A percentile compares a stretch with the other conserved stretches of the same genome.
phyloP scores from a whole-genome alignment of 164 flowering plant genomes.

The Houttuynia cordata region DNA sequence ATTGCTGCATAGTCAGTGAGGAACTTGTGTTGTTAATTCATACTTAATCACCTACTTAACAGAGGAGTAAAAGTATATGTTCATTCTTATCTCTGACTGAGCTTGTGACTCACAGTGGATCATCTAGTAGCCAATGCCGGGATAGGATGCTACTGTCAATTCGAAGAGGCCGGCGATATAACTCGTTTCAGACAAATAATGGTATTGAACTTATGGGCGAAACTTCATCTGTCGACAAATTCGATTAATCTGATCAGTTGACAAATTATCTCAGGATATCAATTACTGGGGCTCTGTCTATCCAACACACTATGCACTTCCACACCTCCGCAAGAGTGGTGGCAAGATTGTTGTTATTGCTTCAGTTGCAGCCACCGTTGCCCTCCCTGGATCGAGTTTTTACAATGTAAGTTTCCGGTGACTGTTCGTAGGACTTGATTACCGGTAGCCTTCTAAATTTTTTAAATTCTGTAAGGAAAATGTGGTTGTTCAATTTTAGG shows the following conservation, averaged over 20 bases:
- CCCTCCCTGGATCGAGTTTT: constrained; percentile 22
- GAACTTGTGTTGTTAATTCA: no score
- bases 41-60: no score
- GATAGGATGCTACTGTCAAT: constrained; percentile 17
- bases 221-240: not conserved
- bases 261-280: constrained; percentile 18
- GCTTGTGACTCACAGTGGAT: constrained; percentile 61
- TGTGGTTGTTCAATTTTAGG: constrained; percentile 21
- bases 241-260: not conserved
- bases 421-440: not conserved
- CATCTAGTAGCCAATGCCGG: constrained; percentile 67
- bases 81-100: no score
- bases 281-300: constrained; percentile 49
- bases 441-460: not conserved
- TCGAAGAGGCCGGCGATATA: constrained; percentile 28
- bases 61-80: no score
- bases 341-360: constrained; percentile 35
- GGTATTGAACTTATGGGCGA: constrained; percentile 20
- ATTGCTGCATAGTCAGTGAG: no score
- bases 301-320: constrained; percentile 29
- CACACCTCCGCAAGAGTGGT: constrained; percentile 28
- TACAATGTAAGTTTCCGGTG: constrained; percentile 19
- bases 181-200: constrained; percentile 16
- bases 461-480: no score
- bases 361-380: constrained; percentile 25